phyloP scores from a whole-genome alignment of 768 basidiomycete species.

The Pisolithus microcarpus region DNA sequence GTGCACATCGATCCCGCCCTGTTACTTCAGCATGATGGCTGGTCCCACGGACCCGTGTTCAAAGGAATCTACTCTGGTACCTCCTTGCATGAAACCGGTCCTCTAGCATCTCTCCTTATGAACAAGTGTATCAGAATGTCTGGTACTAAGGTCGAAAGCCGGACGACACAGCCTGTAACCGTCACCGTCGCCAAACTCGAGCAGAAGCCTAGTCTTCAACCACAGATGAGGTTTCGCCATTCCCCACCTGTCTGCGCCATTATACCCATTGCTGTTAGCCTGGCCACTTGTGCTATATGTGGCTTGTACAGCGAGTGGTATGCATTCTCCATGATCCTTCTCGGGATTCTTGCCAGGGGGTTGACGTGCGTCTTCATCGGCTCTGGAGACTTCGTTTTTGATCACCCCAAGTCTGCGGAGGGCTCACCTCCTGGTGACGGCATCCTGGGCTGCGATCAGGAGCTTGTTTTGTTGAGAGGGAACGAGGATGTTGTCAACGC shows the following conservation, averaged over 20 bases:
- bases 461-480: too few species aligned
- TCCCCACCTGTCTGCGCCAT: conserved; percentile 4
- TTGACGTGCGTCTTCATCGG: conserved; percentile 20
- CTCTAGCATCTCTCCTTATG: conserved; percentile 14
- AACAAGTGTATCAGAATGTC: conserved; percentile 4
- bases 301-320: conserved; percentile 2
- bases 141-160: conserved; percentile 1
- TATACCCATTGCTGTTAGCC: neutral
- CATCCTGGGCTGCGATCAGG: too few species aligned
- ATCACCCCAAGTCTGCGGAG: too few species aligned
- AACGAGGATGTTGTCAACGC: neutral
- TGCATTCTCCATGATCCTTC: neutral
- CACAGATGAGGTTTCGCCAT: conserved; percentile 5
- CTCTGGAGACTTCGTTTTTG: conserved; percentile 11
- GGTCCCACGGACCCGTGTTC: conserved; percentile 13
- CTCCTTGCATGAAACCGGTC: conserved; percentile 12
- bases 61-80: conserved; percentile 14
- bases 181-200: conserved; percentile 13
- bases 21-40: too few species aligned
- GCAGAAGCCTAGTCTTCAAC: neutral
- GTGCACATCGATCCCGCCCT: too few species aligned
- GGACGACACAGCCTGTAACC: conserved; percentile 4
- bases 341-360: conserved; percentile 24
- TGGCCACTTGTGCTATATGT: conserved; percentile 9
- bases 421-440: too few species aligned